Conservation (phyloP, 805 yeast genomes). For the Teunomyces barrocoloradensis region DNA sequence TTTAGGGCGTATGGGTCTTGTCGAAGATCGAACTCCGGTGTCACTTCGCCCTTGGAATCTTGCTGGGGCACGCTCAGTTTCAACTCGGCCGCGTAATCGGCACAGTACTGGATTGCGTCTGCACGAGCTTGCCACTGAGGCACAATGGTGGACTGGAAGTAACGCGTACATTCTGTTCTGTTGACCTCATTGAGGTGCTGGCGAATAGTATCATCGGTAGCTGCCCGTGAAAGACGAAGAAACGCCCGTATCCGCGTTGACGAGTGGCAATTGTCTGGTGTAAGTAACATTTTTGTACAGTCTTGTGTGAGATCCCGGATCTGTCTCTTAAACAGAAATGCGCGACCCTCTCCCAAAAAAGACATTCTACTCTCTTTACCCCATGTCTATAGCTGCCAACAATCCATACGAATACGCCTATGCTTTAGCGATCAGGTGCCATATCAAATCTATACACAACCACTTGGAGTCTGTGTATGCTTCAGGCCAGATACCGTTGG, state of each 20-base stretch:
- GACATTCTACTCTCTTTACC: background rate
- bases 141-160: slow-evolving; percentile 23
- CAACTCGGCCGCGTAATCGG: slow-evolving; percentile 22
- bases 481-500: slow-evolving; percentile 11
- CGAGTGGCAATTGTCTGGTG: slow-evolving; percentile 34
- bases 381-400: background rate
- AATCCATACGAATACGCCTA: slow-evolving; percentile 19
- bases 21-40: slow-evolving; percentile 25
- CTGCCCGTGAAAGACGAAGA: slow-evolving; percentile 35
- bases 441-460: slow-evolving; percentile 16
- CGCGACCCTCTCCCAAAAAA: no score
- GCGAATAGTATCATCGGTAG: slow-evolving; percentile 39
- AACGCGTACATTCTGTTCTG: slow-evolving; percentile 23
- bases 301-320: no score
- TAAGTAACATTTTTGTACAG: slow-evolving; percentile 12
- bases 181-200: slow-evolving; percentile 36
- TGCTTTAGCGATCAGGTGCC: slow-evolving; percentile 22
- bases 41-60: background rate
- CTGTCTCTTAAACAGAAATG: no score
- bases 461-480: background rate
- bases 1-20: slow-evolving; percentile 39
- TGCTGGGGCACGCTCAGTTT: slow-evolving; percentile 12
- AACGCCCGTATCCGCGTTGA: slow-evolving; percentile 36
- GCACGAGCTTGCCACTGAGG: slow-evolving; percentile 39
- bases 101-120: slow-evolving; percentile 29